A percentile compares a stretch with the other conserved stretches of the same genome.
These are phyloP conservation scores for Triticum aestivum DNA, from an alignment of 176 grass and related monocot genomes.

Conservation along the genomic window DNA sequence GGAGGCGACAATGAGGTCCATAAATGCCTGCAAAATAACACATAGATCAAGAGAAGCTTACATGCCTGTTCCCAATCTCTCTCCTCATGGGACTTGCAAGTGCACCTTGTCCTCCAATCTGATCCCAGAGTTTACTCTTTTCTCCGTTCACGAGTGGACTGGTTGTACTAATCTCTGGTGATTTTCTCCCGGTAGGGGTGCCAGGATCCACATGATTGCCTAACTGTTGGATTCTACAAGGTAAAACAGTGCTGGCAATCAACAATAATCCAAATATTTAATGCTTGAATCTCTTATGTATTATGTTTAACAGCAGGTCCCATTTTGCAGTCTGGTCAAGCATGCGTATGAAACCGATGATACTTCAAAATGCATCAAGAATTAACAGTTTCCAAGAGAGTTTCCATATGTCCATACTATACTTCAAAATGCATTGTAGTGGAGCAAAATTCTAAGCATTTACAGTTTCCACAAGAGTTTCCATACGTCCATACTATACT, in stretches of 20 bases:
- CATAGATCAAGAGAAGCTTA: slow-evolving; percentile 20
- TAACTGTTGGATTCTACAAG: slow-evolving; percentile 59
- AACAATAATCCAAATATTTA: slow-evolving; percentile 1
- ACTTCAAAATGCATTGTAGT: background rate
- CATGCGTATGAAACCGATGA: background rate
- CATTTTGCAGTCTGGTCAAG: background rate
- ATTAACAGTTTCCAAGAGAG: background rate
- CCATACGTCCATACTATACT: no score
- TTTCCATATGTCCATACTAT: no score
- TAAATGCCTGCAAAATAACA: background rate
- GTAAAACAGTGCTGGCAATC: slow-evolving; percentile 23
- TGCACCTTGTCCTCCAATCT: slow-evolving; percentile 50
- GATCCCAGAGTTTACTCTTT: slow-evolving; percentile 50
- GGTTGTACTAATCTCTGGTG: slow-evolving; percentile 39
- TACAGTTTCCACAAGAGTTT: background rate
- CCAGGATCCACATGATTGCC: slow-evolving; percentile 46
- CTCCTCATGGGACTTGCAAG: slow-evolving; percentile 78
- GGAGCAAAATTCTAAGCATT: background rate
- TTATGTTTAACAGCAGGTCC: background rate
- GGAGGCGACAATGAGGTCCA: background rate
- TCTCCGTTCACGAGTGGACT: slow-evolving; percentile 48
- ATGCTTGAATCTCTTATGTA: background rate
- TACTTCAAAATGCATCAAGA: background rate
- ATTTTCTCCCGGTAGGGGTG: slow-evolving; percentile 36
- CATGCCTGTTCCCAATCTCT: slow-evolving; percentile 74